Base-by-base conservation (phyloP, 108 stramenopile genomes). In the Nitzschia sp. region DNA sequence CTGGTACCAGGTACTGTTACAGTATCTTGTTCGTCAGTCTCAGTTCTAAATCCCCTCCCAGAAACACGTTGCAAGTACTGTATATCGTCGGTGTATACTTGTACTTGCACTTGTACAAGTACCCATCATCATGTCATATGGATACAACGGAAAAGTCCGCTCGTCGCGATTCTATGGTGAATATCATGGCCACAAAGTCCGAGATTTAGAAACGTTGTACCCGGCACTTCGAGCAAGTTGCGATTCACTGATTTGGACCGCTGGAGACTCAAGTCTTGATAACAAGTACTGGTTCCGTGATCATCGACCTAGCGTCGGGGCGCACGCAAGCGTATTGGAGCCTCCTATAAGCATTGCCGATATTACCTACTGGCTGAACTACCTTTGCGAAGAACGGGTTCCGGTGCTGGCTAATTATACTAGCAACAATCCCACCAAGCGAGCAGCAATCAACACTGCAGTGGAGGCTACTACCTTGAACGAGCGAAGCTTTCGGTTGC, bases 281-380 rank as follows among this genome's bases (percentile, higher is more conserved):
- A 94, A 94, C 65, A 94, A 94, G 57, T 85, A 87, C 60, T 90
- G 89, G 89, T 87, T 83, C 54, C n/a, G 47, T 21, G 87, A 84
- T 71, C n/a, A 31, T 17, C 66, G 63, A 11, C 76, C 76, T 1
- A 88, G 88, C 0, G 82, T 86, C 1, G 87, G 87, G 26, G 82
- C 73, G 11, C 76, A 79, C 26, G 3, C 58, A 33, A 45, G 70
- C 1, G 54, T 89, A 1, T 66, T 93, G 34, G 55, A 79, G 34
- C 92, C 92, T 9, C 84, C 92, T 1, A 50, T 25, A 2, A 81
- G 75, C 41, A 76, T 81, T 45, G 69, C 77, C 15, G 92, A 93
- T 83, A 86, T 93, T 9, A 89, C 86, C 1, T 91, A 86, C 53
- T 93, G 92, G 92, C 32, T 93, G 68, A 93, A 93, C 55, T 63